Evolutionary conservation across 768 basidiomycete species (phyloP).

Genomic region (Tylopilus vinaceipallidus): DNA sequence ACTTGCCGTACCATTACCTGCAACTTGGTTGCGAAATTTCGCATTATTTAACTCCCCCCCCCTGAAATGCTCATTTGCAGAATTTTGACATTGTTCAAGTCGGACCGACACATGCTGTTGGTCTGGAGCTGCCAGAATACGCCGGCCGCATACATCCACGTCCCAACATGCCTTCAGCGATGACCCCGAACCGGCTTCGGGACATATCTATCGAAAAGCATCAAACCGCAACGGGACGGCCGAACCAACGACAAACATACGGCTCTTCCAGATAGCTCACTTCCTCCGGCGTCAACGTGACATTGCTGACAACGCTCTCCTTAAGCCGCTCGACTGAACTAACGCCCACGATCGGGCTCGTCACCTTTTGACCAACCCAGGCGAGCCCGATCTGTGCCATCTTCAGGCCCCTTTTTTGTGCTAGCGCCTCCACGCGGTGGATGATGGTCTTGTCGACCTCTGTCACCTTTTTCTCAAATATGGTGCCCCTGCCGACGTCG

Average conservation of each 20-base stretch:
- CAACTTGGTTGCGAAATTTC: too few relatives aligned
- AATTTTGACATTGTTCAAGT: too few relatives aligned
- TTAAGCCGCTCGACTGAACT: constrained; percentile 34
- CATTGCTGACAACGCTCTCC: too few relatives aligned
- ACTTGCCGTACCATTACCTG: too few relatives aligned
- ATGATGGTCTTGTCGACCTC: constrained; percentile 37
- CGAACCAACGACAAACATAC: constrained; percentile 11
- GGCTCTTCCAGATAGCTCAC: constrained; percentile 25
- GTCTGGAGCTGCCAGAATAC: too few relatives aligned
- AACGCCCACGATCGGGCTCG: constrained; percentile 45
- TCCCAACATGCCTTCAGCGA: too few relatives aligned
- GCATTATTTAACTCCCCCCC: too few relatives aligned
- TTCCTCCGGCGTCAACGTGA: too few relatives aligned
- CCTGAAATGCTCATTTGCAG: too few relatives aligned
- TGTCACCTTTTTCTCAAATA: constrained; percentile 22
- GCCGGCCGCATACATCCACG: too few relatives aligned
- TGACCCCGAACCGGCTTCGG: constrained; percentile 21
- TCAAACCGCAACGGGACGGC: constrained; percentile 1
- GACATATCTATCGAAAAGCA: constrained; percentile 9
- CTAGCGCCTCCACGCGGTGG: constrained; percentile 37
- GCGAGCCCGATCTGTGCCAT: constrained; percentile 49
- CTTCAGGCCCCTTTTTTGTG: too few relatives aligned
- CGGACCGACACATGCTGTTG: too few relatives aligned
- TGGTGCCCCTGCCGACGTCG: constrained; percentile 15
- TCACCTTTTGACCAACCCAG: constrained; percentile 41